A percentile compares a stretch with the other conserved stretches of the same genome.
These are phyloP conservation scores for Colletotrichum sp. DNA, from an alignment of 2,329 filamentous ascomycete species.

Conservation along the genomic window DNA sequence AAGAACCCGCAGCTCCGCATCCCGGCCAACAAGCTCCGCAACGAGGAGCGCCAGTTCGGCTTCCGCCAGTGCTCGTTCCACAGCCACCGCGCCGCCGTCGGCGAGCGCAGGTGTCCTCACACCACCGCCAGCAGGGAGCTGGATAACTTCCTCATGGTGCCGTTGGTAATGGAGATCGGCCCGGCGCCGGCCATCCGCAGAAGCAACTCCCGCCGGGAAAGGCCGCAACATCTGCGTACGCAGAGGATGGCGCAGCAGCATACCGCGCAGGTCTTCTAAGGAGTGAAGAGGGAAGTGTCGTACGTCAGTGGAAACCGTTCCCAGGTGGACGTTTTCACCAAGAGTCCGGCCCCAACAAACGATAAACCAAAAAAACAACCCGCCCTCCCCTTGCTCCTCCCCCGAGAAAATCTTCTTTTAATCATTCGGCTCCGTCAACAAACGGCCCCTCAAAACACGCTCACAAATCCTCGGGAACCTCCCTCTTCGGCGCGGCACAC, in stretches of 20 bases:
- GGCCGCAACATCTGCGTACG: neutral
- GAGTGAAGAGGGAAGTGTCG: neutral
- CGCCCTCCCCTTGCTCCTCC: neutral
- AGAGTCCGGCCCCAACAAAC: neutral
- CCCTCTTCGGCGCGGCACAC: neutral
- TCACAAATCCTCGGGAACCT: slow-evolving; percentile 8
- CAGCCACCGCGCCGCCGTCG: slow-evolving; percentile 59
- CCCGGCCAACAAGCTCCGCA: slow-evolving; percentile 58
- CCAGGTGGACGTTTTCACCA: neutral
- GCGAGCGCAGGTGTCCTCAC: slow-evolving; percentile 60
- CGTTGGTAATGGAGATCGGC: slow-evolving; percentile 17
- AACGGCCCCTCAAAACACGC: neutral
- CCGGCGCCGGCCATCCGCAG: neutral
- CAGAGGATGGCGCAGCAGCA: neutral
- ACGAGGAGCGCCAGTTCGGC: slow-evolving; percentile 63
- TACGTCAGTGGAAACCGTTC: neutral
- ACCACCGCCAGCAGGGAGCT: slow-evolving; percentile 14
- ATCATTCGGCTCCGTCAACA: neutral
- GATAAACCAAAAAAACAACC: neutral
- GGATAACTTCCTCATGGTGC: slow-evolving; percentile 23
- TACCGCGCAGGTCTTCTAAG: neutral
- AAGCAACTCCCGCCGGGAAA: neutral
- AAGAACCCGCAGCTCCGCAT: slow-evolving; percentile 67
- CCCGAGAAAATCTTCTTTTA: neutral
- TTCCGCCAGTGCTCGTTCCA: slow-evolving; percentile 67